phyloP scores from a whole-genome alignment of 768 basidiomycete genomes.

The Leccinellum albellum region DNA sequence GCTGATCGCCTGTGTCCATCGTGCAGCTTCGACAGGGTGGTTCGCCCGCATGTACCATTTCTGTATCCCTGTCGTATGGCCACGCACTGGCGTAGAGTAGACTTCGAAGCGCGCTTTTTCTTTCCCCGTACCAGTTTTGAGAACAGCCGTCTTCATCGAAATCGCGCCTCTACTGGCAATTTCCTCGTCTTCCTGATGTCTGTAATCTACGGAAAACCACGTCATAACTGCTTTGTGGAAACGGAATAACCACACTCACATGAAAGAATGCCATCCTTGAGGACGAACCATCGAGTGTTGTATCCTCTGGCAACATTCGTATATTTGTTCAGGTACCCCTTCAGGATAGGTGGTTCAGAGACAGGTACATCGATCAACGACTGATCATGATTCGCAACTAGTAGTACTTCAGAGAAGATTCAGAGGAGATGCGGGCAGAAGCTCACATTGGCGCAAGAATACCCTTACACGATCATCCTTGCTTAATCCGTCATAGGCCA shows the following conservation, averaged over 20 bases:
- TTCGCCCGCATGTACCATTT: conserved; percentile 84
- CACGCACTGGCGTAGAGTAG: conserved; percentile 52
- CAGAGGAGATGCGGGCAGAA: background rate
- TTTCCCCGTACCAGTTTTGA: conserved; percentile 47
- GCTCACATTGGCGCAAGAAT: conserved; percentile 80
- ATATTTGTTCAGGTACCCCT: conserved; percentile 87
- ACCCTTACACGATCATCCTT: conserved; percentile 80
- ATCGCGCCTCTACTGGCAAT: conserved; percentile 85
- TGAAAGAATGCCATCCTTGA: conserved; percentile 80
- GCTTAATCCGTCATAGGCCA: conserved; percentile 61
- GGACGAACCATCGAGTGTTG: conserved; percentile 87
- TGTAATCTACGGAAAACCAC: conserved; percentile 52
- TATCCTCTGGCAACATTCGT: conserved; percentile 90
- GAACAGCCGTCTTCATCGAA: conserved; percentile 72
- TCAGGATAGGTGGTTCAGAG: conserved; percentile 57
- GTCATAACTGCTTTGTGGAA: background rate
- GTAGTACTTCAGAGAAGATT: background rate
- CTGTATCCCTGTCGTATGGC: conserved; percentile 44
- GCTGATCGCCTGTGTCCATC: conserved; percentile 78
- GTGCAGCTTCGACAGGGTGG: conserved; percentile 83
- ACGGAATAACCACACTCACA: conserved; percentile 46
- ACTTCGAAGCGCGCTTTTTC: conserved; percentile 83
- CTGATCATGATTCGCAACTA: conserved; percentile 79
- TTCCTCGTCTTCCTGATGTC: conserved; percentile 86
- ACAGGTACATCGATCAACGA: conserved; percentile 53